Evolutionary conservation across 2,329 filamentous ascomycete species (phyloP).

Genomic region (Myriosclerotinia curreyana): DNA sequence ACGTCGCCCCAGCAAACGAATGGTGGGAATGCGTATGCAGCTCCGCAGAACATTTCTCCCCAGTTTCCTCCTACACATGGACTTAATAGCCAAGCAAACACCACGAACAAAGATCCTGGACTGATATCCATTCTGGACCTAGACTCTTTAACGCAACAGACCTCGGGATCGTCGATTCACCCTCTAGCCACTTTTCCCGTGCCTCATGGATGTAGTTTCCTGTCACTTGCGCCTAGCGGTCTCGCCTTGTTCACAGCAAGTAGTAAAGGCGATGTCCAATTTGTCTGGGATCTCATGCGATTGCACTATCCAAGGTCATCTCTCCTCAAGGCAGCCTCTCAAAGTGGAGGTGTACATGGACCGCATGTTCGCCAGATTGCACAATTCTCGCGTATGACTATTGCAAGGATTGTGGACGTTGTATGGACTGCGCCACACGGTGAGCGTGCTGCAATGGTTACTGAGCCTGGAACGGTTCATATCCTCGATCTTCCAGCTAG

Average conservation of each 20-base stretch:
- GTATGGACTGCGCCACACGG: conserved; percentile 80
- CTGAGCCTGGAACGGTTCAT: conserved; percentile 92
- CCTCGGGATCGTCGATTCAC: conserved; percentile 48
- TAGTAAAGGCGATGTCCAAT: conserved; percentile 79
- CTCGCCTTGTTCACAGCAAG: conserved; percentile 75
- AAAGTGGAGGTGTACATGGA: conserved; percentile 42
- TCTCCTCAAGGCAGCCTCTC: conserved; percentile 52
- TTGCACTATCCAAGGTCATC: conserved; percentile 62
- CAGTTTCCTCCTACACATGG: conserved; percentile 77
- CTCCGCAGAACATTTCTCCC: conserved; percentile 34
- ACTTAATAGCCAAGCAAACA: conserved; percentile 49
- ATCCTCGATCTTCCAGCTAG: conserved; percentile 81
- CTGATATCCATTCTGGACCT: conserved; percentile 74
- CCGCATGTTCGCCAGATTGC: conserved; percentile 77
- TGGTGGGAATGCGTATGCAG: conserved; percentile 41
- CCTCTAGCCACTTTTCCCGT: conserved; percentile 69
- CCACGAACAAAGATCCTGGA: conserved; percentile 61
- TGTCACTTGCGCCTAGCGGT: conserved; percentile 74
- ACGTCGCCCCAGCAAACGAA: conserved; percentile 45
- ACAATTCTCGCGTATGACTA: conserved; percentile 86
- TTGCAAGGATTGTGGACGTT: conserved; percentile 86
- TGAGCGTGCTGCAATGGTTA: conserved; percentile 83
- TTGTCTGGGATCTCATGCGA: conserved; percentile 74
- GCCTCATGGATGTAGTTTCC: conserved; percentile 72
- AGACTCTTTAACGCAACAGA: conserved; percentile 52